Conservation (phyloP, 257 asterid genomes). For the Solanum virginianum region DNA sequence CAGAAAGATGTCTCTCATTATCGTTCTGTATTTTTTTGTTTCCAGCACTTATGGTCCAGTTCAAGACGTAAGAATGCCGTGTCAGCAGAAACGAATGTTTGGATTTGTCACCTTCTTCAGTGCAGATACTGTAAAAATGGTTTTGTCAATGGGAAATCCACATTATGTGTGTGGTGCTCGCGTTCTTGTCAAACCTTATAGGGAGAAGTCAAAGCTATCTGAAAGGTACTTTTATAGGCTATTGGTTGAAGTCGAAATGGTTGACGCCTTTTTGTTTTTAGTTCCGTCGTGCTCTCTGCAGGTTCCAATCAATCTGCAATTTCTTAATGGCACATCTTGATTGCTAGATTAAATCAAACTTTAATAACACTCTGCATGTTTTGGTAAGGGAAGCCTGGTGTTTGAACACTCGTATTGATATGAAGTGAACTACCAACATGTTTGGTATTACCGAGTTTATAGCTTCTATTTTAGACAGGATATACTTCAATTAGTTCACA, state of each 20-base stretch:
- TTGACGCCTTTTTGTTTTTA: background rate
- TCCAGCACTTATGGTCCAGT: slow-evolving; percentile 72
- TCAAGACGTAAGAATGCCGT: slow-evolving; percentile 88
- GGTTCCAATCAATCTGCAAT: background rate
- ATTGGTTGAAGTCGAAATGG: background rate
- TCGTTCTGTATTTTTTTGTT: background rate
- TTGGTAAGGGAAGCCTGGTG: background rate
- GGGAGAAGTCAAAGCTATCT: slow-evolving; percentile 58
- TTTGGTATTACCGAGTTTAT: background rate
- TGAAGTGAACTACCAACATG: background rate
- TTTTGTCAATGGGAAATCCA: slow-evolving; percentile 72
- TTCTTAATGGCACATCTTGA: background rate
- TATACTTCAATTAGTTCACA: background rate
- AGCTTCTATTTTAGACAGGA: background rate
- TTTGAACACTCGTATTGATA: background rate
- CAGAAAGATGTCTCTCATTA: background rate
- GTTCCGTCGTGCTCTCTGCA: background rate
- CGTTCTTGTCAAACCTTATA: slow-evolving; percentile 82
- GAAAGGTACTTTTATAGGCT: slow-evolving; percentile 35
- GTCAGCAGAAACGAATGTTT: slow-evolving; percentile 83
- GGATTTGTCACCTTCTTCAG: slow-evolving; percentile 72
- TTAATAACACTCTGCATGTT: background rate
- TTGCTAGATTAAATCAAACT: background rate
- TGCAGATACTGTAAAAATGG: slow-evolving; percentile 55
- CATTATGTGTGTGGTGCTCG: slow-evolving; percentile 86